Percentiles rank a stretch among this genome's conserved stretches.
These are phyloP conservation scores for Rhamnella rubrinervis DNA, from an alignment of 331 rosid genomes.

Conservation along the genomic window DNA sequence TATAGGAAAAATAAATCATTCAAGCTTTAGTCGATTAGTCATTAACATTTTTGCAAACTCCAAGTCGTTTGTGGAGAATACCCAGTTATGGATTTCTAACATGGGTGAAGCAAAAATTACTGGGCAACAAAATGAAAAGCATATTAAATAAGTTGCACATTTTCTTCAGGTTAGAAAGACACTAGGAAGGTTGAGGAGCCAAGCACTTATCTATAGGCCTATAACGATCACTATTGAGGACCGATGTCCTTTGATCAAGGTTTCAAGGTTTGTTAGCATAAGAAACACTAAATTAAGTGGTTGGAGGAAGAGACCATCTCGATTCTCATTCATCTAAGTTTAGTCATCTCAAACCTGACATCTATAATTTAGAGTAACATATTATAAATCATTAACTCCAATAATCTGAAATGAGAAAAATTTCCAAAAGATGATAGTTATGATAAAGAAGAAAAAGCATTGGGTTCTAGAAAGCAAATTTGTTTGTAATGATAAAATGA, in stretches of 20 bases:
- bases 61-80: neutral
- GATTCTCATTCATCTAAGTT: neutral
- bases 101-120: constrained; percentile 1
- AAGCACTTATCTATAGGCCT: constrained; percentile 2
- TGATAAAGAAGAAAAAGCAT: no score
- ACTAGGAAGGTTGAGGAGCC: neutral
- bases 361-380: neutral
- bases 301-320: constrained; percentile 1
- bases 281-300: neutral
- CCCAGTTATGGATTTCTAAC: neutral
- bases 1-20: neutral
- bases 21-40: neutral
- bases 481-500: neutral
- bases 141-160: neutral
- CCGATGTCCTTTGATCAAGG: neutral
- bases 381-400: neutral
- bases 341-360: neutral
- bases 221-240: neutral
- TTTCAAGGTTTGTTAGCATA: neutral
- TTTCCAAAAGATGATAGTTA: neutral
- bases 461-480: neutral
- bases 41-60: neutral
- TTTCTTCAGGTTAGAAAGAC: neutral
- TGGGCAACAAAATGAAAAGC: neutral
- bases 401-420: neutral